phyloP scores from a whole-genome alignment of 1,284 basidiomycete species.

The Tremellales sp. region DNA sequence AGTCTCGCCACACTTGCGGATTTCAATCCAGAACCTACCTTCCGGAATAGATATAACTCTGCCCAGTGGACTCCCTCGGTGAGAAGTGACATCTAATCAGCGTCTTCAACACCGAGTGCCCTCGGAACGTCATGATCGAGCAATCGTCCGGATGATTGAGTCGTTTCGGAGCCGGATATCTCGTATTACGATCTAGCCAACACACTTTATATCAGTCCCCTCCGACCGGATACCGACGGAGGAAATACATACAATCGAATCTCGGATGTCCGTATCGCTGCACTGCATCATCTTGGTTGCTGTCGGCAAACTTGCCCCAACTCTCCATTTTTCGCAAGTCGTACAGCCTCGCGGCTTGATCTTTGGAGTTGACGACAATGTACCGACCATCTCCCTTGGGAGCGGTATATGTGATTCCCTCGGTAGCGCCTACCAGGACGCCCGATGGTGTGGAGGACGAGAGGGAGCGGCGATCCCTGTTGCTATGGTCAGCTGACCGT shows the following conservation, averaged over 20 bases:
- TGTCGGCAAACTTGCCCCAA: conserved; percentile 66
- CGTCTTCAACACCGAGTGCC: conserved; percentile 86
- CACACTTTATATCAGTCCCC: not conserved
- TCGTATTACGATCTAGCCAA: conserved; percentile 59
- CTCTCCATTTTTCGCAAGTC: conserved; percentile 89
- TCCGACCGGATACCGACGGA: conserved; percentile 56
- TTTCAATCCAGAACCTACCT: conserved; percentile 21
- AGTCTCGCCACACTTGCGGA: not conserved
- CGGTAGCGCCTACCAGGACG: conserved; percentile 89
- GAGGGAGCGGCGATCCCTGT: conserved; percentile 86
- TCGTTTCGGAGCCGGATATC: conserved; percentile 40
- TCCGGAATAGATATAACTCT: conserved; percentile 91
- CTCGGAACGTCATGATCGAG: conserved; percentile 92
- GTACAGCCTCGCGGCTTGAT: conserved; percentile 88
- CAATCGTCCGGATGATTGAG: conserved; percentile 76
- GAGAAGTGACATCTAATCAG: conserved; percentile 96
- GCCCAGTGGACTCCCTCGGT: conserved; percentile 83
- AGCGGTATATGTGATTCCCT: conserved; percentile 85
- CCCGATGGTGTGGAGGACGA: conserved; percentile 79
- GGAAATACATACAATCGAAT: conserved; percentile 75
- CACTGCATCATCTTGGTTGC: conserved; percentile 50
- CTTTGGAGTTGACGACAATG: conserved; percentile 95
- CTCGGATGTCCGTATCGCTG: conserved; percentile 59
- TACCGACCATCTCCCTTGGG: conserved; percentile 89
- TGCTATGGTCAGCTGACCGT: not conserved